These are phyloP conservation scores for Taphrina communis DNA, from an alignment of 1,139 yeast genomes.

Conservation along the genomic window DNA sequence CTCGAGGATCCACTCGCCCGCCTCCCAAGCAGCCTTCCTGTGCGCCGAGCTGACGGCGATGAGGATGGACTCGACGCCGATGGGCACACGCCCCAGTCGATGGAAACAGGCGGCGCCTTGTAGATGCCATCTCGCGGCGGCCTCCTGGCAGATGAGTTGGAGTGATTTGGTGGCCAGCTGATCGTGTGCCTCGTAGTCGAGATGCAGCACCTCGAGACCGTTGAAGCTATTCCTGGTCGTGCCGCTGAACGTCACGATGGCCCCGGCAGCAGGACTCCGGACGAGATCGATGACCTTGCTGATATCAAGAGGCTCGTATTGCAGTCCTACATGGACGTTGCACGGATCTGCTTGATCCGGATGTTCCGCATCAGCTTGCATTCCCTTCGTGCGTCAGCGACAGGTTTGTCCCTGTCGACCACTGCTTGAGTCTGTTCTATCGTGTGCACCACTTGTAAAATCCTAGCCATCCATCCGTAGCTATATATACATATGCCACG, in stretches of 20 bases:
- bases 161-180: conserved; percentile 55
- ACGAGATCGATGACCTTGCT: conserved; percentile 48
- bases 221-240: conserved; percentile 57
- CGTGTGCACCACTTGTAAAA: no score
- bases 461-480: no score
- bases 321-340: conserved; percentile 31
- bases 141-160: conserved; percentile 51
- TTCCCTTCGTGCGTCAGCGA: neutral
- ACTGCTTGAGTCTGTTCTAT: no score
- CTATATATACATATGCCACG: no score
- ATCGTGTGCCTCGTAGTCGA: conserved; percentile 57
- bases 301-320: conserved; percentile 37
- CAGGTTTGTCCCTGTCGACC: neutral
- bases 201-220: conserved; percentile 52
- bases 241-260: conserved; percentile 58
- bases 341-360: neutral
- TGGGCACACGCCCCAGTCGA: conserved; percentile 58
- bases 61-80: conserved; percentile 56
- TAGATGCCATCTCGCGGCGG: conserved; percentile 51
- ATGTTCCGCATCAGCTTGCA: no score
- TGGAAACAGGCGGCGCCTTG: conserved; percentile 55
- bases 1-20: conserved; percentile 57
- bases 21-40: conserved; percentile 58
- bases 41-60: conserved; percentile 58
- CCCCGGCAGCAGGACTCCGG: conserved; percentile 55